A percentile compares a stretch with the other conserved stretches of the same genome.
These are phyloP conservation scores for Lichtheimia hyalospora DNA, from an alignment of 371 early-diverging fungal genomes.

Conservation along the genomic window DNA sequence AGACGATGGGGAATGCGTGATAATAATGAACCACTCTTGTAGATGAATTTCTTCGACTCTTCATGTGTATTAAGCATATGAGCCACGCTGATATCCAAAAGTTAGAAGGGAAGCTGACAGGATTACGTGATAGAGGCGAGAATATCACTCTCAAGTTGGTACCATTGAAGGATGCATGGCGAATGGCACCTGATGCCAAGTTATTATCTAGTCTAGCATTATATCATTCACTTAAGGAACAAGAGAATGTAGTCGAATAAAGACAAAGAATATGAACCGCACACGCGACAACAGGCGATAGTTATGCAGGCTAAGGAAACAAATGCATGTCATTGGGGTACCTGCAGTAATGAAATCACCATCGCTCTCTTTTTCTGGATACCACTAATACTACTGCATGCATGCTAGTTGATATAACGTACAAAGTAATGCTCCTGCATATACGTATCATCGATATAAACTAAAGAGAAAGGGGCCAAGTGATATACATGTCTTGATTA, in stretches of 20 bases:
- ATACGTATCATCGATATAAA: no score
- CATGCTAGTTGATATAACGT: no score
- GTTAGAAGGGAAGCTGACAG: constrained; percentile 68
- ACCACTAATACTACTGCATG: no score
- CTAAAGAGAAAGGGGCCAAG: no score
- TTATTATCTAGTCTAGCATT: constrained; percentile 69
- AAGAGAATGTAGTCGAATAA: not conserved
- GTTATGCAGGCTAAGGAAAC: no score
- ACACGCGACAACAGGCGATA: no score
- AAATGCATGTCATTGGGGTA: no score
- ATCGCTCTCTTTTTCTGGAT: no score
- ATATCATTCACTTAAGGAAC: constrained; percentile 52
- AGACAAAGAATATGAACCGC: not conserved
- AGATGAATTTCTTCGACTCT: constrained; percentile 79
- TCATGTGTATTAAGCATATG: constrained; percentile 66
- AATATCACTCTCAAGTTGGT: constrained; percentile 70
- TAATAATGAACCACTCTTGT: constrained; percentile 6
- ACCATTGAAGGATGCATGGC: constrained; percentile 66
- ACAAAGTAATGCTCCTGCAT: no score
- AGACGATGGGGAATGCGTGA: not conserved
- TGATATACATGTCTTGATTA: not conserved
- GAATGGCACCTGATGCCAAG: constrained; percentile 70
- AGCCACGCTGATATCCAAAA: constrained; percentile 45
- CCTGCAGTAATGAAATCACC: no score
- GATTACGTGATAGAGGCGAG: constrained; percentile 79